Evolutionary conservation across 345 rosid genomes (phyloP), one percentile per base, ranked within the genome.

Genomic region (Durio zibethinus): DNA sequence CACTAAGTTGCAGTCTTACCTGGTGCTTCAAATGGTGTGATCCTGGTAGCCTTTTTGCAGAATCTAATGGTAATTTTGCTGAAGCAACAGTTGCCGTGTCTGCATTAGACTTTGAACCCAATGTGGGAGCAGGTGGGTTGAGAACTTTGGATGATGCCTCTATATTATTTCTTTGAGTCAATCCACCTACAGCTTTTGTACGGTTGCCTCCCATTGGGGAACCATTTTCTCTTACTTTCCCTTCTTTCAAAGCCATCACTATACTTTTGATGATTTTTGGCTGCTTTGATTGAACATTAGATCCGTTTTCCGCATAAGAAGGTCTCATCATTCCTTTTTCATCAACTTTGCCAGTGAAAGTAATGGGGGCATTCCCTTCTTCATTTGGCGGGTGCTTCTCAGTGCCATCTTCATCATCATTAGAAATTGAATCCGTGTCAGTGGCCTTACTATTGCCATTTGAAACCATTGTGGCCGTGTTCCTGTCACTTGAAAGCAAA

Each of bases 161-260:
- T 18, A 54, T 48, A 74, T 83, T 83, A 80, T 62, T 86, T 84
- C 84, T 89, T 80, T 82, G 98, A 76, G 77, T 81, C 11, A 87
- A 63, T 68, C 81, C 67, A 84, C 82, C 83, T 71, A 77, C 85
- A 52, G 84, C 53, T 88, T 89, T 93, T 15, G 80, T 54, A 45
- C 92, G 87, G 70, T 78, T 88, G 75, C 90, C 86, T 88, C 97
- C 89, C 92, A 89, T 80, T 8, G 97, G 97, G 43, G 97, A 96
- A 81, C 88, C 86, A 81, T 86, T 96, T 82, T 93, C 98, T 86
- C 97, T 87, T 71, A 83, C 85, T 85, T 91, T 91, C 65, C 93
- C 99, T 89, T 93, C 99, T 87, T 91, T 96, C 79, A 96, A 79
- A 79, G 97, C 91, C 90, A 88, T 91, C 97, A 96, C 92, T 65